phyloP scores from a whole-genome alignment of 164 flowering plant genomes.

The Vitis riparia region DNA sequence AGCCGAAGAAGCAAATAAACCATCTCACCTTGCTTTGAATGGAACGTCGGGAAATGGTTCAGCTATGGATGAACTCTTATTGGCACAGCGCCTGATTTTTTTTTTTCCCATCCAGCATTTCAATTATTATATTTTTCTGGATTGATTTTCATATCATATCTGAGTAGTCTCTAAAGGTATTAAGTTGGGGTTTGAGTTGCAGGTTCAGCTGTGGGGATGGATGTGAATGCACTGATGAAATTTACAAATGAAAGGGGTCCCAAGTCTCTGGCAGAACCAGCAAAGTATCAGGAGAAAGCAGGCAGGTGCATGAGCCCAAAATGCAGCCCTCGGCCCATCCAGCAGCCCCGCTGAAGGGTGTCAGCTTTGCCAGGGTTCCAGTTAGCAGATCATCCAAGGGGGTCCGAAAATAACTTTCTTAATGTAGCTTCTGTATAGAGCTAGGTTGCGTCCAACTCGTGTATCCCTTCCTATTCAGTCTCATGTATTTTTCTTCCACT shows the following conservation, averaged over 20 bases:
- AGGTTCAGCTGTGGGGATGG: slow-evolving; percentile 16
- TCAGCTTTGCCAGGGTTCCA: too few relatives aligned
- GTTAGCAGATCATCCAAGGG: background rate
- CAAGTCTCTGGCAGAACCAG: slow-evolving; percentile 20
- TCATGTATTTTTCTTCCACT: slow-evolving; percentile 6
- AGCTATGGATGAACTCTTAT: background rate
- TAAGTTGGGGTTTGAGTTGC: background rate
- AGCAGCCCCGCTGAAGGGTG: slow-evolving; percentile 44
- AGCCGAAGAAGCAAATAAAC: slow-evolving; percentile 15
- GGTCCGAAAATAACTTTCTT: background rate
- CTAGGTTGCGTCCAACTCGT: slow-evolving; percentile 20
- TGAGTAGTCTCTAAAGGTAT: too few relatives aligned
- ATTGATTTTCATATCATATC: too few relatives aligned
- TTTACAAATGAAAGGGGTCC: slow-evolving; percentile 24
- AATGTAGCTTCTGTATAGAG: slow-evolving; percentile 37
- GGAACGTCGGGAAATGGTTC: slow-evolving; percentile 21
- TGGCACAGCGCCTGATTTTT: too few relatives aligned
- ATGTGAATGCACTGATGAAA: slow-evolving; percentile 29
- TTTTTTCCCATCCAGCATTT: too few relatives aligned
- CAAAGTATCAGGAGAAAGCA: slow-evolving; percentile 53
- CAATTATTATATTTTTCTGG: too few relatives aligned
- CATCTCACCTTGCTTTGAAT: slow-evolving; percentile 1
- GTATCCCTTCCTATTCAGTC: slow-evolving; percentile 23
- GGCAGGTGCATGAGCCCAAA: slow-evolving; percentile 41
- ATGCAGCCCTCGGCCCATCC: slow-evolving; percentile 36